Base-by-base conservation (phyloP, 352 stramenopile species). In the Saprolegnia diclina region DNA sequence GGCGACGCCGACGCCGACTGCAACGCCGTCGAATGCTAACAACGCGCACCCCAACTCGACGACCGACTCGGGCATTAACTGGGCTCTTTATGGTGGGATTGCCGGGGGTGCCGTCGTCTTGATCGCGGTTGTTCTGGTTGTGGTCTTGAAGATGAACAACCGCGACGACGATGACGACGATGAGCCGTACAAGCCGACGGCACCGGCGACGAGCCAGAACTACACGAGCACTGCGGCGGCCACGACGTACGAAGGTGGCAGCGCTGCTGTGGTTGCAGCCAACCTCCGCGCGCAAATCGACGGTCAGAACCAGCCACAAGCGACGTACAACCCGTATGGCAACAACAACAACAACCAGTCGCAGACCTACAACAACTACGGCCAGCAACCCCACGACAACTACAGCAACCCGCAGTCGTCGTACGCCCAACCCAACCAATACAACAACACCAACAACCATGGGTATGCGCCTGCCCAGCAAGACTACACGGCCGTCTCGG, bases 111-210 rank as follows among this genome's bases (percentile, higher is more conserved):
- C 62, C 42, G 19, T 38, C 16, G 62, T 50, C 1, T 14, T 67
- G 16, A 42, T 67, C 14, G 38, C 38, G 5, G 5, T 67, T 22
- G 62, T 57, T 9, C 18, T 24, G 5, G n/a, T 67, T 18, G 16
- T 67, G 13, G 62, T 67, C 18, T 32, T 54, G 13, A 22, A 32
- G 14, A 67, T 67, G 62, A 67, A 56, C 21, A 13, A 40, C 50
- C 62, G 44, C 37, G 62, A 67, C 18, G 62, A 67, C 29, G 62
- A 67, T 42, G 62, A 67, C 0, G 62, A 67, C 11, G 62, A 67
- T 21, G 62, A 67, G 61, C 16, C 26, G 21, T 67, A 67, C 62
- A 65, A 65, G 16, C 26, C 38, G 7, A 48, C 62, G n/a, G 62
- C 18, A 16, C 62, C n/a, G 42, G 35, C 62, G 21, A 26, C 50